Evolutionary conservation across 78 protist species (phyloP).

Genomic region (Monocercomonoides exilis): DNA sequence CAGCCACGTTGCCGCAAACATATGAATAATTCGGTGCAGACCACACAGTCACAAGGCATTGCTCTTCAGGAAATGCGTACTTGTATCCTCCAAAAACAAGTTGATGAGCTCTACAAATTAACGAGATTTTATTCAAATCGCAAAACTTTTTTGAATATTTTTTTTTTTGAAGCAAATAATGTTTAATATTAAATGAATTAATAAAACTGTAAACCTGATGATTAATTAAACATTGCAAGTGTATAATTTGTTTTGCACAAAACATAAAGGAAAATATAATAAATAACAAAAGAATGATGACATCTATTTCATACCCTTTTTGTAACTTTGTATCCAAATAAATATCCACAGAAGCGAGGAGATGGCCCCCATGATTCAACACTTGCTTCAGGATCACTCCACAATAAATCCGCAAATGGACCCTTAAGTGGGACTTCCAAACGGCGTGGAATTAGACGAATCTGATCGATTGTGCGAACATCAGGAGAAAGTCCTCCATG

Average conservation of each 20-base stretch:
- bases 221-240: background rate
- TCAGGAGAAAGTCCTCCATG: constrained; percentile 21
- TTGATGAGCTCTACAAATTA: constrained; percentile 97
- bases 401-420: constrained; percentile 48
- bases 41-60: constrained; percentile 92
- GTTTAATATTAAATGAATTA: background rate
- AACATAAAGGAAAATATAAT: background rate
- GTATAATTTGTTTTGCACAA: background rate
- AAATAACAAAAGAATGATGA: background rate
- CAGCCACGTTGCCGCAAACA: constrained; percentile 40
- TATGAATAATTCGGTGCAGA: constrained; percentile 98
- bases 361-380: constrained; percentile 76
- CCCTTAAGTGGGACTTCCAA: constrained; percentile 63
- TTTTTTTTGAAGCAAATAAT: background rate
- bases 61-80: constrained; percentile 74
- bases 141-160: constrained; percentile 74
- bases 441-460: background rate
- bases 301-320: constrained; percentile 15
- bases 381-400: constrained; percentile 14
- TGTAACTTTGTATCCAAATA: constrained; percentile 92
- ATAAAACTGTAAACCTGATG: background rate
- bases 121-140: constrained; percentile 58
- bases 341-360: constrained; percentile 97
- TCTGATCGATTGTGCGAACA: background rate
- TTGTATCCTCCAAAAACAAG: constrained; percentile 97